These are phyloP conservation scores for Phaeodactylum tricornutum DNA, from an alignment of 108 stramenopile species.

Conservation along the genomic window DNA sequence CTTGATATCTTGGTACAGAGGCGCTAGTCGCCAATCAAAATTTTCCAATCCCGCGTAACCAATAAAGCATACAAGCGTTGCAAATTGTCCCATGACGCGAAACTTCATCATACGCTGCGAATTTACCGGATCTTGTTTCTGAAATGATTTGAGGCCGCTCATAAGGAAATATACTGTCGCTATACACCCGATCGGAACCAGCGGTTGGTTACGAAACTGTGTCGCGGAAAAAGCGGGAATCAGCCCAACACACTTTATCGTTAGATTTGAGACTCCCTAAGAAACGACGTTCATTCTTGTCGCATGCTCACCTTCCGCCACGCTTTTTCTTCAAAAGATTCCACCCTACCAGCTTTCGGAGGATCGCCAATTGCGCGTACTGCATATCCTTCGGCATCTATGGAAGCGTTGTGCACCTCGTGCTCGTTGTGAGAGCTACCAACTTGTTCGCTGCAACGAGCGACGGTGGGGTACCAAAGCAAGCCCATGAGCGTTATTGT, in stretches of 20 bases:
- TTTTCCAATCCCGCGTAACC: constrained; percentile 65
- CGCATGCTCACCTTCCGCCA: constrained; percentile 2
- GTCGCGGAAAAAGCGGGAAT: neutral
- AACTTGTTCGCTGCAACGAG: too few species aligned
- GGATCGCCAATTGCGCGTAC: neutral
- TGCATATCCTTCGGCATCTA: too few species aligned
- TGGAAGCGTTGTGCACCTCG: too few species aligned
- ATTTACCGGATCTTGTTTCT: constrained; percentile 55
- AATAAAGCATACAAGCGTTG: constrained; percentile 64
- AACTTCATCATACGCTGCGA: constrained; percentile 78
- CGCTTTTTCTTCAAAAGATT: constrained; percentile 4
- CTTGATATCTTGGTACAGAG: constrained; percentile 22
- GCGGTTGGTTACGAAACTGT: constrained; percentile 68
- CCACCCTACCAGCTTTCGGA: neutral
- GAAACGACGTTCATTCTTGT: neutral
- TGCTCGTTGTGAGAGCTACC: too few species aligned
- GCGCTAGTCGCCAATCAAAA: constrained; percentile 60
- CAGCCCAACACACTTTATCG: neutral
- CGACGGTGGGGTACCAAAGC: too few species aligned
- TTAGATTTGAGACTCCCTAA: neutral
- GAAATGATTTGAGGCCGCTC: constrained; percentile 70
- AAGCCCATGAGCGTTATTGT: too few species aligned
- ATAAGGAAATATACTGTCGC: constrained; percentile 74
- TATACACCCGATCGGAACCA: constrained; percentile 78
- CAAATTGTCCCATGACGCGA: constrained; percentile 78